Evolutionary conservation across 2,329 filamentous ascomycete species (phyloP), one percentile per base, ranked within the genome.

Genomic region (Aureobasidium sp.): DNA sequence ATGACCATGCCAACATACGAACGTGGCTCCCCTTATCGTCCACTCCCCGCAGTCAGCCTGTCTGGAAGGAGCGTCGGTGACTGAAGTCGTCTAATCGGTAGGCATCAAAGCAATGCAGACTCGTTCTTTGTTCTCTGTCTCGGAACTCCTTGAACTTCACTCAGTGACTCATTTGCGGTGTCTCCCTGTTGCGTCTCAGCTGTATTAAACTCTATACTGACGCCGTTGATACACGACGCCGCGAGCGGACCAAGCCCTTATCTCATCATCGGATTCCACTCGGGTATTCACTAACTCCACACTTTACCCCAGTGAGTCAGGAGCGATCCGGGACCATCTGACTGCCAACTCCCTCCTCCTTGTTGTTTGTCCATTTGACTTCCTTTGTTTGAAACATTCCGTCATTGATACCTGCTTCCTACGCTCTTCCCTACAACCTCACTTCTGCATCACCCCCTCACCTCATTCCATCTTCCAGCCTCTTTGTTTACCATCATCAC

Each of bases 341-440:
- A 54, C 50, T 61, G 39, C 37, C 11, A 21, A 21, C 21, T 21
- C 27, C 59, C 39, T 54, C 59, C 59, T 55, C 42, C 41, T 61
- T 45, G 57, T 59, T 59, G 45, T 59, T 49, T 27, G 21, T 16
- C 25, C 50, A 32, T 32, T 61, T 55, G 42, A 48, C 37, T 54
- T 49, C 48, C 59, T 61, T 61, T 61, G 59, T 61, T 59, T 59
- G 45, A 50, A 59, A 49, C 57, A 59, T 42, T 25, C 34, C 57
- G 45, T 59, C 57, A 59, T 59, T 59, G 45, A 50, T 36, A 48
- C 59, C 39, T 49, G n/a, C n/a, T 52, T 54, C 59, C 49, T 27
- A 54, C 47, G 16, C 47, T 49, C 25, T 39, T 29, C 39, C 54
- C 54, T 53, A 47, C 41, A 41, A 27, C 32, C 39, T 47, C 47